These are phyloP conservation scores for Remersonia thermophila DNA, from an alignment of 2,329 filamentous ascomycete genomes.

Conservation along the genomic window DNA sequence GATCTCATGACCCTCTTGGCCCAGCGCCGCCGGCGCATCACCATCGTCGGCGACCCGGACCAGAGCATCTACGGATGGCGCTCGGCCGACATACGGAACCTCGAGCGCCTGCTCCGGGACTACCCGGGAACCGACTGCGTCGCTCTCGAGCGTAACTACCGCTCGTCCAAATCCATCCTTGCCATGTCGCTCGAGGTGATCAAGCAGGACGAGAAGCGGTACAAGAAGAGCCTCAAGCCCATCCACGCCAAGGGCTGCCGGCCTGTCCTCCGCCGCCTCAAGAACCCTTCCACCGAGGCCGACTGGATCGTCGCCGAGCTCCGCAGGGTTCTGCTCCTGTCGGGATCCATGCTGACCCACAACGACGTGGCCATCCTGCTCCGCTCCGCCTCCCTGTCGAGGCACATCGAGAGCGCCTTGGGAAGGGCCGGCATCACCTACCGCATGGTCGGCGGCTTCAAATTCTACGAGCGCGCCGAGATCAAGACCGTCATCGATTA, in stretches of 20 bases:
- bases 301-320: conserved; percentile 84
- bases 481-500: conserved; percentile 84
- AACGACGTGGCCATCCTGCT: conserved; percentile 79
- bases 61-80: conserved; percentile 97
- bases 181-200: conserved; percentile 73
- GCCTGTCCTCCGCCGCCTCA: conserved; percentile 68
- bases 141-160: conserved; percentile 85
- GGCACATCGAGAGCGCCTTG: conserved; percentile 73
- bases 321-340: conserved; percentile 54
- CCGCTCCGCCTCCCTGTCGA: conserved; percentile 70
- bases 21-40: conserved; percentile 60
- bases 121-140: conserved; percentile 72
- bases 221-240: conserved; percentile 66
- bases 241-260: conserved; percentile 69
- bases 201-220: conserved; percentile 72
- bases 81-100: conserved; percentile 81
- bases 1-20: conserved; percentile 86
- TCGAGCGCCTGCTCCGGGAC: conserved; percentile 62
- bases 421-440: conserved; percentile 76
- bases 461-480: conserved; percentile 86
- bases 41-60: conserved; percentile 90
- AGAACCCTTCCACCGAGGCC: conserved; percentile 59
- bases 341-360: conserved; percentile 58
- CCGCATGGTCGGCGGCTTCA: conserved; percentile 78
- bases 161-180: conserved; percentile 78